Percentiles rank a stretch among this genome's conserved stretches.
Conservation (phyloP, 441 rosid species). For the Populus hybrid region DNA sequence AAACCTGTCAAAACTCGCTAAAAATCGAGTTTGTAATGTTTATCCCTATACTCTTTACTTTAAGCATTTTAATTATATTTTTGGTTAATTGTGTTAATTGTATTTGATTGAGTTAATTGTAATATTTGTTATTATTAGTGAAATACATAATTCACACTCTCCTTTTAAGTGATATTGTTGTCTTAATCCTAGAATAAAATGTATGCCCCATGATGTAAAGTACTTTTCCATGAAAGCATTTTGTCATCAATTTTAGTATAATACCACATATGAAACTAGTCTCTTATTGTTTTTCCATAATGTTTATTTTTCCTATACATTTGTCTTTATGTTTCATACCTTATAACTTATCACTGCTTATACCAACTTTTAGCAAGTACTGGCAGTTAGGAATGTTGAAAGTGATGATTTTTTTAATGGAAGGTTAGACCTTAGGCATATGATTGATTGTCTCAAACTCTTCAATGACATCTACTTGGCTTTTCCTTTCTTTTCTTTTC, state of each 20-base stretch:
- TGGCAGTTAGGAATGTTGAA: not conserved
- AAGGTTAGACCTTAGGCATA: not conserved
- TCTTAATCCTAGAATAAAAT: constrained; percentile 3
- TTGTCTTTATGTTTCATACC: no score
- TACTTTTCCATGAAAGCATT: not conserved
- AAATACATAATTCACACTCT: no score
- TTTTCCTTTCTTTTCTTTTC: not conserved
- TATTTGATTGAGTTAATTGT: no score
- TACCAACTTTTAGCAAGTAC: no score
- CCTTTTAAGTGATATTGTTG: no score
- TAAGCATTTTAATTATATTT: no score
- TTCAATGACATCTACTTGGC: not conserved
- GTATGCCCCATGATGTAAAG: not conserved
- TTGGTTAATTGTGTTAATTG: no score
- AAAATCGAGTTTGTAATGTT: no score
- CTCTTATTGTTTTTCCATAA: not conserved
- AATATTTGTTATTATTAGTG: no score
- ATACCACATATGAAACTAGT: not conserved
- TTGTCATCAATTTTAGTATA: constrained; percentile 5
- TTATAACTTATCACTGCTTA: no score
- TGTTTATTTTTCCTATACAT: not conserved
- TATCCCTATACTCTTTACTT: no score
- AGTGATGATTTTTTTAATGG: not conserved
- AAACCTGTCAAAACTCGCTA: no score
- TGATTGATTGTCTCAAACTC: not conserved